Evolutionary conservation across 2,329 filamentous ascomycete genomes (phyloP).

Genomic region (Nannizzia gypsea): DNA sequence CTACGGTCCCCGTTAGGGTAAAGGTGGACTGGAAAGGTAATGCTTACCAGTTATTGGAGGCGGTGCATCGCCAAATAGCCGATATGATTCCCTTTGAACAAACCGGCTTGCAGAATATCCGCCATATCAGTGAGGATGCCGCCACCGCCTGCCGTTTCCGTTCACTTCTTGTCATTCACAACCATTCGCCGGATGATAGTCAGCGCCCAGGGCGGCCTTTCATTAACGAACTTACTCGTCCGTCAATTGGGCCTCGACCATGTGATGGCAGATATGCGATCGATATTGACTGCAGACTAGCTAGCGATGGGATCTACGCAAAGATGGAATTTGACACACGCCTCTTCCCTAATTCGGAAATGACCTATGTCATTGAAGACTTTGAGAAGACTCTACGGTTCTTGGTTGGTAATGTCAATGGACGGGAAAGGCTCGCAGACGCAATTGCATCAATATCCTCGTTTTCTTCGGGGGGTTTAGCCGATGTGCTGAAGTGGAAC

Average conservation of each 20-base stretch:
- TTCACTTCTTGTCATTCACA: slow-evolving; percentile 28
- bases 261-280: not conserved
- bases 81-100: slow-evolving; percentile 47
- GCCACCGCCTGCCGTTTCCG: slow-evolving; percentile 31
- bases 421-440: not conserved
- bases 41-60: slow-evolving; percentile 39
- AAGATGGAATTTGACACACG: not conserved
- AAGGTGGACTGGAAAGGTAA: slow-evolving; percentile 23
- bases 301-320: not conserved
- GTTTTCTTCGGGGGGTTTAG: not conserved
- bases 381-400: not conserved
- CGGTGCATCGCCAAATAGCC: slow-evolving; percentile 44
- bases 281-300: not conserved
- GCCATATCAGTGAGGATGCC: slow-evolving; percentile 38
- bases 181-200: not conserved
- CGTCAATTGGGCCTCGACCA: not conserved
- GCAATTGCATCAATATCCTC: slow-evolving; percentile 5
- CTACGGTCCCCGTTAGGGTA: slow-evolving; percentile 32
- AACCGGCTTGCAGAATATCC: slow-evolving; percentile 39
- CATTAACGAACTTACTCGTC: not conserved
- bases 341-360: not conserved
- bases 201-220: not conserved
- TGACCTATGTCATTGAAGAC: not conserved
- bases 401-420: not conserved
- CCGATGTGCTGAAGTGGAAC: slow-evolving; percentile 14